Percentiles rank a stretch among this genome's conserved stretches.
Conservation (phyloP, 176 grass and related monocot species). For the Triticum dicoccoides region DNA sequence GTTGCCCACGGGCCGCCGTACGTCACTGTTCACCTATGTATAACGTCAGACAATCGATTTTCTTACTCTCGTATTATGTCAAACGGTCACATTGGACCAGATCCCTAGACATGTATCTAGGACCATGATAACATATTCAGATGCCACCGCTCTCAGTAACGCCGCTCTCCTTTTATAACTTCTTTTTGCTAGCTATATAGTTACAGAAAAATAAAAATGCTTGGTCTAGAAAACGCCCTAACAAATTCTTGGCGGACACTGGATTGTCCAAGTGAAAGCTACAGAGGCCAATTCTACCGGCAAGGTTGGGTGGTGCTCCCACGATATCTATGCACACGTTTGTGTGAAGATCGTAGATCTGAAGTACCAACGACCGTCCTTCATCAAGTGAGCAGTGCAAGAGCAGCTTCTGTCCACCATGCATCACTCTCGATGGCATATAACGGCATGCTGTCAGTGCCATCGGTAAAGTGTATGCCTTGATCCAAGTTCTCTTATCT, state of each 20-base stretch:
- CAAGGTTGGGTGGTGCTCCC: not conserved
- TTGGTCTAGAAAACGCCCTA: not conserved
- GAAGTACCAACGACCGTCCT: not conserved
- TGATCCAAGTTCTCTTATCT: not conserved
- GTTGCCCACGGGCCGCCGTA: no score
- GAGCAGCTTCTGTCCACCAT: not conserved
- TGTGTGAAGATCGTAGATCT: not conserved
- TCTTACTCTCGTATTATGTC: no score
- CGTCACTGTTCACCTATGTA: no score
- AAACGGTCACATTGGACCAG: no score
- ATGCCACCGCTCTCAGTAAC: no score
- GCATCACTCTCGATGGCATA: not conserved
- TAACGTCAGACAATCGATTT: no score
- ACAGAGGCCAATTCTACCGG: not conserved
- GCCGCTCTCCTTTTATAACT: not conserved
- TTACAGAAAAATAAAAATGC: not conserved
- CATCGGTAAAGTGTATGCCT: not conserved
- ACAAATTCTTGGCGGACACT: not conserved
- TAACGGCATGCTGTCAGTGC: not conserved
- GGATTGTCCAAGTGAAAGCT: not conserved
- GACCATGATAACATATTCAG: no score
- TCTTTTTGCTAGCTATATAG: not conserved
- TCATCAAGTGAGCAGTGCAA: not conserved
- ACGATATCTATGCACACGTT: not conserved
- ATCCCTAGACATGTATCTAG: no score